phyloP scores from a whole-genome alignment of 768 basidiomycete species.

The Leccinum disarticulatum region DNA sequence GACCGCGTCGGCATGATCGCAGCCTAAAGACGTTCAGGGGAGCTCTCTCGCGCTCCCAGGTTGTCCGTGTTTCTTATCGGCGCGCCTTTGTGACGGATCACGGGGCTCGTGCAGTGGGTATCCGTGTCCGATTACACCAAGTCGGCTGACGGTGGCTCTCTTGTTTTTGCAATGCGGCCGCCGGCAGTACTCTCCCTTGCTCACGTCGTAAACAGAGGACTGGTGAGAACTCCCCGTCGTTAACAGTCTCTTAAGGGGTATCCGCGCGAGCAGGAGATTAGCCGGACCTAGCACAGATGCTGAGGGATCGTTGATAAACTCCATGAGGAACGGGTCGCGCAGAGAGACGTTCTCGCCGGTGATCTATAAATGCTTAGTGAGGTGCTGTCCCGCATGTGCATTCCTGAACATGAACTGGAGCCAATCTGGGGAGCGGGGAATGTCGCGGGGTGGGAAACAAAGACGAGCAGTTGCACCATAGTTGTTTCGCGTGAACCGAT shows the following conservation, averaged over 20 bases:
- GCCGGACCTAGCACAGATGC: neutral
- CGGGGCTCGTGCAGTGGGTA: conserved; percentile 1
- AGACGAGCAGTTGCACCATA: no score
- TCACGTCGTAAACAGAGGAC: conserved; percentile 19
- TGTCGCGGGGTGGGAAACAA: no score
- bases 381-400: conserved; percentile 4
- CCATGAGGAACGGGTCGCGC: conserved; percentile 23
- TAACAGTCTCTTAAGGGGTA: neutral
- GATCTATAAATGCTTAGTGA: conserved; percentile 31
- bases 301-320: conserved; percentile 5
- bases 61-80: neutral
- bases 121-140: neutral
- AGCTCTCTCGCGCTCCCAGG: neutral
- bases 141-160: neutral
- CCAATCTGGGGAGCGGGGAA: no score
- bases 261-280: neutral
- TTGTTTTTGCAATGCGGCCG: neutral
- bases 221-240: conserved; percentile 5
- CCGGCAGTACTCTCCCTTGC: conserved; percentile 4
- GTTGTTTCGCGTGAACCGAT: neutral
- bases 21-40: no score
- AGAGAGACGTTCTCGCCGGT: conserved; percentile 12
- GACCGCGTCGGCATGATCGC: neutral
- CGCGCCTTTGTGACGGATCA: neutral
- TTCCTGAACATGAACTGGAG: conserved; percentile 15